Percentiles rank a stretch among this genome's conserved stretches.
Conservation (phyloP, 1,139 yeast species). For the Cylindricascospora bacillispora region DNA sequence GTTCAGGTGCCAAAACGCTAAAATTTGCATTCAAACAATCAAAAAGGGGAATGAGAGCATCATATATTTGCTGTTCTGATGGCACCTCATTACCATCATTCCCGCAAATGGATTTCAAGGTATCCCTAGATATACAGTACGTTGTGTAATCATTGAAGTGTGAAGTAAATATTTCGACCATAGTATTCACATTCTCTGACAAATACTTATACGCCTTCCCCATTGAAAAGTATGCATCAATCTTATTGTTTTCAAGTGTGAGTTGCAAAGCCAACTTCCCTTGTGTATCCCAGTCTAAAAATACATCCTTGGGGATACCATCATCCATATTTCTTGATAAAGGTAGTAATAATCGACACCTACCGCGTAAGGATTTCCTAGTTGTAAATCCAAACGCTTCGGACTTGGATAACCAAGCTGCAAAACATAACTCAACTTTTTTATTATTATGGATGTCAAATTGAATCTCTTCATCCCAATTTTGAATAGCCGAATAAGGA, state of each 20-base stretch:
- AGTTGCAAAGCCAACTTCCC: constrained; percentile 53
- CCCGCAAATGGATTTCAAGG: constrained; percentile 39
- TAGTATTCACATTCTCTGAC: constrained; percentile 47
- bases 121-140: constrained; percentile 35
- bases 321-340: constrained; percentile 55
- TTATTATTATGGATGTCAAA: constrained; percentile 30
- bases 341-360: constrained; percentile 49
- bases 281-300: constrained; percentile 53
- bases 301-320: constrained; percentile 52
- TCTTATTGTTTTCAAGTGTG: constrained; percentile 65
- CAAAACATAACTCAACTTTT: constrained; percentile 36
- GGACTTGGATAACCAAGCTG: constrained; percentile 62
- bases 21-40: constrained; percentile 63
- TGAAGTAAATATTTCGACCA: constrained; percentile 53
- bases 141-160: constrained; percentile 38
- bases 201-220: constrained; percentile 64
- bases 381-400: constrained; percentile 26
- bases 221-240: constrained; percentile 65
- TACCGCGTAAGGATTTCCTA: constrained; percentile 58
- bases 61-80: constrained; percentile 44
- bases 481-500: constrained; percentile 59
- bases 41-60: constrained; percentile 62
- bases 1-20: constrained; percentile 47
- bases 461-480: constrained; percentile 86
- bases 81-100: constrained; percentile 33